A percentile compares a stretch with the other conserved stretches of the same genome.
phyloP scores from a whole-genome alignment of 1,139 yeast genomes.

The Kodamaea anthophila region DNA sequence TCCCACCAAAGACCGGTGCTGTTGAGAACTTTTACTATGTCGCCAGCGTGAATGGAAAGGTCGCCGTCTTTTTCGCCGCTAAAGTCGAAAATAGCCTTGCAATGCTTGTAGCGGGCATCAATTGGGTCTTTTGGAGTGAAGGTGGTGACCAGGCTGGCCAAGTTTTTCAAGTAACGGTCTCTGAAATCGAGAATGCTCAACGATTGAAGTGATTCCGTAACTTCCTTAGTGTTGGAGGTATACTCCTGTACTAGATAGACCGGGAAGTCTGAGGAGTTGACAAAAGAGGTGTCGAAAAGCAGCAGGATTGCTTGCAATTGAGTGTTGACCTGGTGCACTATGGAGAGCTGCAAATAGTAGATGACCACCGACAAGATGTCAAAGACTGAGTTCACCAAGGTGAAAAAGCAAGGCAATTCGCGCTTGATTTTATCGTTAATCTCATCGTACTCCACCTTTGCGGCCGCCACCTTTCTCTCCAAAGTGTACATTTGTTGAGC shows the following conservation, averaged over 20 bases:
- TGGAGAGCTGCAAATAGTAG: slow-evolving; percentile 25
- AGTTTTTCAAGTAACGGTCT: slow-evolving; percentile 13
- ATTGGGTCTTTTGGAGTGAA: too few relatives aligned
- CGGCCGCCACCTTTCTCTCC: slow-evolving; percentile 27
- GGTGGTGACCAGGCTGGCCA: slow-evolving; percentile 7
- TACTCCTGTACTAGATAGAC: slow-evolving; percentile 10
- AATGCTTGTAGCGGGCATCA: slow-evolving; percentile 15
- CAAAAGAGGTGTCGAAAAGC: slow-evolving; percentile 9
- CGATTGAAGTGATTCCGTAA: slow-evolving; percentile 15
- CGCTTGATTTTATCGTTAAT: slow-evolving; percentile 27
- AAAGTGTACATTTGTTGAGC: slow-evolving; percentile 23
- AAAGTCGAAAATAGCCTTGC: slow-evolving; percentile 30
- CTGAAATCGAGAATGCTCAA: slow-evolving; percentile 19
- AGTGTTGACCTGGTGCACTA: slow-evolving; percentile 21
- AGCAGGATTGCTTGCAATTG: slow-evolving; percentile 14
- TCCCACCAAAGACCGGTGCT: slow-evolving; percentile 54
- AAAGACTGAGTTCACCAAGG: slow-evolving; percentile 20
- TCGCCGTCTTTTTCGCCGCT: slow-evolving; percentile 36
- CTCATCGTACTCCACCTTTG: slow-evolving; percentile 22
- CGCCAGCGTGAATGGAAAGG: slow-evolving; percentile 45
- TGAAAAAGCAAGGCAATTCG: slow-evolving; percentile 35
- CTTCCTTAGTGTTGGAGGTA: slow-evolving; percentile 9
- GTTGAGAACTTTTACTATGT: slow-evolving; percentile 38
- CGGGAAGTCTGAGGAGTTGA: slow-evolving; percentile 8
- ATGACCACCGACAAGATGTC: slow-evolving; percentile 23